phyloP scores from a whole-genome alignment of 2,329 filamentous ascomycete genomes.

The Claviceps spartinae region DNA sequence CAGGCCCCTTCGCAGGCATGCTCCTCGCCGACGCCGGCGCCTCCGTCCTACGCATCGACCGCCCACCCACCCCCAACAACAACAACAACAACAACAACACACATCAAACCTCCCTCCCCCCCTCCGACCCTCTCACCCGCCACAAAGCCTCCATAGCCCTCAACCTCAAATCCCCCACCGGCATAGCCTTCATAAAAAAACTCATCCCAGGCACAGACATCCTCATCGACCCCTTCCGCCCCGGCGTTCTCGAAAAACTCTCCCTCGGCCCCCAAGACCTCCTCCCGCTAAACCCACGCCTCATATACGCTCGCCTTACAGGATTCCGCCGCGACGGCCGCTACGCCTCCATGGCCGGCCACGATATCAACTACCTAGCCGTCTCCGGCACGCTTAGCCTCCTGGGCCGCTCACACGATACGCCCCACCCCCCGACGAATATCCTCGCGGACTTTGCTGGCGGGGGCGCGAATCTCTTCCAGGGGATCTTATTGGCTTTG shows the following conservation, averaged over 20 bases:
- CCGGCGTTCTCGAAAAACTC: slow-evolving; percentile 76
- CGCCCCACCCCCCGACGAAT: slow-evolving; percentile 69
- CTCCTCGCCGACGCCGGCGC: slow-evolving; percentile 85
- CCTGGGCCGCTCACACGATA: slow-evolving; percentile 55
- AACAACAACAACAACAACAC: slow-evolving; percentile 6
- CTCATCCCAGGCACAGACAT: slow-evolving; percentile 68
- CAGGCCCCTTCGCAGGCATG: slow-evolving; percentile 78
- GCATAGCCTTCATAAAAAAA: slow-evolving; percentile 50
- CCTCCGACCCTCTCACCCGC: slow-evolving; percentile 54
- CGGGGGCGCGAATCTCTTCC: slow-evolving; percentile 68
- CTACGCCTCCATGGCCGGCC: slow-evolving; percentile 79
- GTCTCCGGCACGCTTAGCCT: slow-evolving; percentile 68
- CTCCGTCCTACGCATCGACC: slow-evolving; percentile 76
- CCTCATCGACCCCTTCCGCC: slow-evolving; percentile 86
- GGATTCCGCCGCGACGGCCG: slow-evolving; percentile 80
- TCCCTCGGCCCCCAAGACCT: slow-evolving; percentile 62
- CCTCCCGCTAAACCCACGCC: slow-evolving; percentile 51
- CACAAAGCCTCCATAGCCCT: slow-evolving; percentile 71
- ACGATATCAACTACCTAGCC: slow-evolving; percentile 94
- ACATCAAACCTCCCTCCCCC: neutral
- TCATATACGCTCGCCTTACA: slow-evolving; percentile 77
- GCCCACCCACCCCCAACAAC: slow-evolving; percentile 24
- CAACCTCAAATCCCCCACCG: slow-evolving; percentile 57
- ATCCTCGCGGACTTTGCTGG: slow-evolving; percentile 85
- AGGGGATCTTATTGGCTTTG: slow-evolving; percentile 72